Conservation (phyloP, 306 rosid genomes). For the Calophaca sinica region DNA sequence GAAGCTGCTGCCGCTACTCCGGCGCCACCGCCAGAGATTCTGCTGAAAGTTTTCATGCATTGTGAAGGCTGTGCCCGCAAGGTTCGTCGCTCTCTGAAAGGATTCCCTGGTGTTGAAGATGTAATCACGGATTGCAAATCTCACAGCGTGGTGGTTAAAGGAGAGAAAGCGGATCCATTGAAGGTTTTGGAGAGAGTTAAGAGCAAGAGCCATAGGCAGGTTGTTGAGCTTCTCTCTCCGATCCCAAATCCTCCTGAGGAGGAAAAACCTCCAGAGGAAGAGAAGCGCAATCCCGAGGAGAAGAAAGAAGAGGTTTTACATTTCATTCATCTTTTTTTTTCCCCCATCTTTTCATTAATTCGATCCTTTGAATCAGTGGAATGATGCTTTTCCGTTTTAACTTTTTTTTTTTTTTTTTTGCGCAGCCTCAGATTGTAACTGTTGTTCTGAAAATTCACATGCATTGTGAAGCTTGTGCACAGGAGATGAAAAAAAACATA, state of each 20-base stretch:
- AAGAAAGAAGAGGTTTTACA: constrained; percentile 62
- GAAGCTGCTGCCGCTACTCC: constrained; percentile 14
- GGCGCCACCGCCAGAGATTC: constrained; percentile 65
- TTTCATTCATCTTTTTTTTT: not conserved
- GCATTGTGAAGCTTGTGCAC: constrained; percentile 94
- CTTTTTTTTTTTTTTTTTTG: not conserved
- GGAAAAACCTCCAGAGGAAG: constrained; percentile 54
- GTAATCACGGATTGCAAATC: constrained; percentile 71
- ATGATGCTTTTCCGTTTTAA: not conserved
- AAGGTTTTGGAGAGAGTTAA: constrained; percentile 81
- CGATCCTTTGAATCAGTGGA: not conserved
- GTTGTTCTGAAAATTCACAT: constrained; percentile 79
- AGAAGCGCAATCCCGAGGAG: constrained; percentile 51
- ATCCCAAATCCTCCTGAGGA: constrained; percentile 70
- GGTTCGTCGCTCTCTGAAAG: constrained; percentile 78
- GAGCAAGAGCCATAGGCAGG: constrained; percentile 68
- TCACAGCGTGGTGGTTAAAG: constrained; percentile 75
- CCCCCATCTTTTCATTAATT: not conserved
- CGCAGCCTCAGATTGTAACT: constrained; percentile 59
- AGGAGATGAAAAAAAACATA: constrained; percentile 76
- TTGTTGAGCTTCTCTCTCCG: constrained; percentile 85
- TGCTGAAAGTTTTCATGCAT: constrained; percentile 90
- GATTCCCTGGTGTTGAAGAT: constrained; percentile 79
- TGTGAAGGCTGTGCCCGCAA: constrained; percentile 95
- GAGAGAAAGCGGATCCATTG: constrained; percentile 83